Evolutionary conservation across 2,329 filamentous ascomycete genomes (phyloP).

Genomic region (Aspergillus sergii): DNA sequence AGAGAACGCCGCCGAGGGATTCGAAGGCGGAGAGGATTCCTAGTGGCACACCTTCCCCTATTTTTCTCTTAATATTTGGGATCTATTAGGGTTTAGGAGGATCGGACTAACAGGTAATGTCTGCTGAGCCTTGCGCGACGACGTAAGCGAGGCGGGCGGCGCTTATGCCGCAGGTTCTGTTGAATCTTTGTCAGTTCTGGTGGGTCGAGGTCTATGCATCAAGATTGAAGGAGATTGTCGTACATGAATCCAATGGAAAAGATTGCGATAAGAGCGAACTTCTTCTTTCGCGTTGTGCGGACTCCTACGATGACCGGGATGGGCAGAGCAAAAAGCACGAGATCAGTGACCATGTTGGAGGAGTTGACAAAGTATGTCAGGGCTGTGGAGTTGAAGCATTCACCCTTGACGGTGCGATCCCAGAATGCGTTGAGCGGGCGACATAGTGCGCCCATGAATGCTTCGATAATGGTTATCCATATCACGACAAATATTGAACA

Average conservation of each 20-base stretch:
- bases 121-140: conserved; percentile 6
- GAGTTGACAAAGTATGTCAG: conserved; percentile 9
- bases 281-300: conserved; percentile 5
- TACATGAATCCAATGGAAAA: conserved; percentile 12
- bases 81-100: background rate
- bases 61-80: background rate
- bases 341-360: conserved; percentile 10
- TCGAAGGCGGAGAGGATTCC: conserved; percentile 8
- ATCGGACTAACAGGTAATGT: conserved; percentile 7
- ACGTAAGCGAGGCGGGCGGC: conserved; percentile 10
- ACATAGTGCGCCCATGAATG: conserved; percentile 9
- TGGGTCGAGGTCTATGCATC: too few relatives aligned
- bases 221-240: too few relatives aligned
- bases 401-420: conserved; percentile 6
- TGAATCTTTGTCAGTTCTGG: too few relatives aligned
- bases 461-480: conserved; percentile 10
- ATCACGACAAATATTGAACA: conserved; percentile 4
- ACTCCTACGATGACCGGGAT: conserved; percentile 8
- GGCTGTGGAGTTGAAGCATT: conserved; percentile 8
- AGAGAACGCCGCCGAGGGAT: conserved; percentile 8
- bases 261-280: conserved; percentile 1
- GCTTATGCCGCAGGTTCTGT: conserved; percentile 10
- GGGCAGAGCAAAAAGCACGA: conserved; percentile 6
- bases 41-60: conserved; percentile 11
- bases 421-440: conserved; percentile 10